phyloP scores from a whole-genome alignment of 2,329 filamentous ascomycete genomes.

The Teratosphaeria destructans region DNA sequence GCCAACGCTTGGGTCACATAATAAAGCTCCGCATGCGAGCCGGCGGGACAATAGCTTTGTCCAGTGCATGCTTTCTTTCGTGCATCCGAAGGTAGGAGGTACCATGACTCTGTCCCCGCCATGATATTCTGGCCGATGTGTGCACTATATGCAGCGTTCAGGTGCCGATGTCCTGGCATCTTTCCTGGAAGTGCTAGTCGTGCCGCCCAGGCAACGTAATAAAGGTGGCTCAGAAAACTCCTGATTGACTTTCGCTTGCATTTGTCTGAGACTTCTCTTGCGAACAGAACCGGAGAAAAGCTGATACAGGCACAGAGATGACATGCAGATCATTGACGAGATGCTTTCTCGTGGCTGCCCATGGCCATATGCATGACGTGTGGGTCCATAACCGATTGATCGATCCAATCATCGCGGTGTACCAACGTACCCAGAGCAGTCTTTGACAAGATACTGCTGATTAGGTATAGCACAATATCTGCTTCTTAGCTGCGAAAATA shows the following conservation, averaged over 20 bases:
- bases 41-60: not conserved
- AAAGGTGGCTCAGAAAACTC: not conserved
- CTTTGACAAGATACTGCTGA: not conserved
- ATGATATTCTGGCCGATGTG: not conserved
- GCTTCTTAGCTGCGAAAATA: not conserved
- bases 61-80: not conserved
- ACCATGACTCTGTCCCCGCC: not conserved
- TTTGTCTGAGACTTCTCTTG: not conserved
- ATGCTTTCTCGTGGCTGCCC: not conserved
- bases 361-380: not conserved
- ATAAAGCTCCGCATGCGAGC: not conserved
- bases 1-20: not conserved
- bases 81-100: not conserved
- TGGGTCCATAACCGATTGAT: not conserved
- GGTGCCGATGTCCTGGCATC: not conserved
- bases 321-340: not conserved
- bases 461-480: not conserved
- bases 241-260: not conserved
- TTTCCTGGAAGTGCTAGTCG: not conserved
- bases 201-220: not conserved
- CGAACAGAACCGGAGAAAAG: not conserved
- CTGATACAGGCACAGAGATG: not conserved
- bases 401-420: not conserved
- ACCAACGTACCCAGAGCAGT: not conserved
- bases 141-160: not conserved